Conservation (phyloP, 257 asterid species). For the Nyctanthes arbortristis region DNA sequence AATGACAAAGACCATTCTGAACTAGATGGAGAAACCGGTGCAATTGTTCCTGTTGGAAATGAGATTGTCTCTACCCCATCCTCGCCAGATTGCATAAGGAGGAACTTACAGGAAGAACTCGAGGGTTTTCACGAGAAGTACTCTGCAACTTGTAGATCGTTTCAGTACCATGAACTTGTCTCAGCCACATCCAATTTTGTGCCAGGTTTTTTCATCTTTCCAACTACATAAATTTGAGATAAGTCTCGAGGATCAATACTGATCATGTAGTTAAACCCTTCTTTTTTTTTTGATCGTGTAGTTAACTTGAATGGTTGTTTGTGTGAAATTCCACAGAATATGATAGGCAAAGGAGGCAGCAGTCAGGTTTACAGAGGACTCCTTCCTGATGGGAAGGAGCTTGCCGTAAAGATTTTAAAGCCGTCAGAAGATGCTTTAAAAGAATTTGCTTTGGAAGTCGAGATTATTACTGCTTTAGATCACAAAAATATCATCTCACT, state of each 20-base stretch:
- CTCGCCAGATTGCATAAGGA: conserved; percentile 36
- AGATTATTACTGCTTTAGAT: conserved; percentile 75
- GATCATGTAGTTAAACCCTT: too few relatives aligned
- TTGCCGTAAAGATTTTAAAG: conserved; percentile 89
- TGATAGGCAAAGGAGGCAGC: conserved; percentile 95
- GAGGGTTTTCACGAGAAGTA: conserved; percentile 79
- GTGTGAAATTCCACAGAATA: conserved; percentile 49
- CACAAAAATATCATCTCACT: conserved; percentile 91
- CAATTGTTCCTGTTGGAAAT: conserved; percentile 58
- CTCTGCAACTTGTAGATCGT: conserved; percentile 81
- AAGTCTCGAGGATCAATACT: not conserved
- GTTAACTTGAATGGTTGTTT: conserved; percentile 3
- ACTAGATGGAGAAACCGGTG: conserved; percentile 65
- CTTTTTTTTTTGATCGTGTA: too few relatives aligned
- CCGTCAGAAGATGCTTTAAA: conserved; percentile 67
- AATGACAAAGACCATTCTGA: conserved; percentile 31
- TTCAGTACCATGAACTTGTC: conserved; percentile 64
- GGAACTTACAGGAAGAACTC: conserved; percentile 58
- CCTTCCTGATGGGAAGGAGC: conserved; percentile 86
- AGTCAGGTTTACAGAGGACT: conserved; percentile 84
- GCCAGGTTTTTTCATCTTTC: conserved; percentile 43
- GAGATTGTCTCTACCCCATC: conserved; percentile 32
- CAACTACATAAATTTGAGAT: not conserved
- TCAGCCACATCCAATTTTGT: conserved; percentile 67
- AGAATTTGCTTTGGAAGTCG: conserved; percentile 83